Evolutionary conservation across 2,329 filamentous ascomycete species (phyloP), one percentile per base, ranked within the genome.

Genomic region (Drechslera avenae): DNA sequence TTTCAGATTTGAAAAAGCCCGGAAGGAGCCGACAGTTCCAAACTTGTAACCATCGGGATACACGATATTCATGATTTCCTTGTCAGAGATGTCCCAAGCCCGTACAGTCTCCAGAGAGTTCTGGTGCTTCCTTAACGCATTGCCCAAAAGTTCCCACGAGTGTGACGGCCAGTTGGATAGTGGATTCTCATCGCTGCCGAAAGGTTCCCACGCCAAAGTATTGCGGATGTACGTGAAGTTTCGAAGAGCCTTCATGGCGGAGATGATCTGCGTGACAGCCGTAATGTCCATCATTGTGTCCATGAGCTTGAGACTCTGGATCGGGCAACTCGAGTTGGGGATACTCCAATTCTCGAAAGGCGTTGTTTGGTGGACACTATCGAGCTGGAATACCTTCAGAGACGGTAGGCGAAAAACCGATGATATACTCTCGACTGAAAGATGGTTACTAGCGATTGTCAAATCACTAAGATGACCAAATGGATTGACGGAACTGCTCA

Each of bases 391-490:
- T 1, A n/a, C 9, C 7, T 36, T 2, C 4, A 54, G 43, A 4
- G 52, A 44, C 4, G 47, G 52, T 10, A 54, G 43, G 13, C 39
- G 31, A 17, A 55, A 48, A 3, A 52, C 5, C 2, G 26, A 35
- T 4, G 39, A 39, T 9, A 55, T 8, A 1, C 44, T 26, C 21
- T 52, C 43, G 13, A 55, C 9, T 1, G 34, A 31, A 12, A 44
- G 2, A 9, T 10, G 1, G 2, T 14, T 4, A 10, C 12, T 3
- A 9, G 6, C 13, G 1, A 51, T 39, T 0, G n/a, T 23, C 13
- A 55, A 14, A 2, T 41, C 4, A 13, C 30, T 40, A 95, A 55
- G 43, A 14, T 48, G 26, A 13, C 39, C 14, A 16, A 55, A 52
- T n/a, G 2, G 34, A 14, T 55, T 55, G 8, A 9, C 10, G n/a